Base-by-base conservation (phyloP, 2,329 filamentous ascomycete species). In the Pyricularia sp. region DNA sequence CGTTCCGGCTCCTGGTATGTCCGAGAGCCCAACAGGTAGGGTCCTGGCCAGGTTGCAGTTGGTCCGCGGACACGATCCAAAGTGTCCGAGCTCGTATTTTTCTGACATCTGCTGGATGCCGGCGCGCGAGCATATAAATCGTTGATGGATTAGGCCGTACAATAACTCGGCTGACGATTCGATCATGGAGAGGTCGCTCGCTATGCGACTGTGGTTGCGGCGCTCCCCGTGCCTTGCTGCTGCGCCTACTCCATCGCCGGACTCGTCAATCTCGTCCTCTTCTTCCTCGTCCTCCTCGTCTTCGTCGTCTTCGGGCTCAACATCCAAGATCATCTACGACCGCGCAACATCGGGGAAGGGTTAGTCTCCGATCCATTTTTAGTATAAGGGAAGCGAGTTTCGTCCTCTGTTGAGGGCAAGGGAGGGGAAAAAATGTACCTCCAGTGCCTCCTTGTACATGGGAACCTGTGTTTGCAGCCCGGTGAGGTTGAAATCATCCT, bases 51-150 rank as follows among this genome's bases (percentile, higher is more conserved):
- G 90, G 75, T 93, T 91, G 84, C 95, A 99, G 80, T 94, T 89
- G 70, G 94, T 96, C 70, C 95, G 88, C n/a, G 95, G 95, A 78
- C 95, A 99, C 73, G 91, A 90, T 68, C 95, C 95, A 77, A 99
- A 99, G 81, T 99, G 94, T 71, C 94, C 92, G 66, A 97, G 86
- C 79, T 98, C 94, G 83, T 98, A 99, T 80, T 99, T 99, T 80
- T 99, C 95, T 71, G 94, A 93, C 95, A 99, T 99, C 78, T 97
- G 94, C 81, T 98, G 94, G 75, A 99, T 98, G 68, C 95, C 95
- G 2, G 92, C 93, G 70, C 95, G 88, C 28, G 94, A 97, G 76
- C 94, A 98, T 81, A 99, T 98, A 80, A 97, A 99, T 69, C 95
- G 91, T 79, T 98, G 95, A 81, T 99, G 95, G 79, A 99, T 99